phyloP scores from a whole-genome alignment of 2,329 filamentous ascomycete genomes.

The Drechslerella dactyloides region DNA sequence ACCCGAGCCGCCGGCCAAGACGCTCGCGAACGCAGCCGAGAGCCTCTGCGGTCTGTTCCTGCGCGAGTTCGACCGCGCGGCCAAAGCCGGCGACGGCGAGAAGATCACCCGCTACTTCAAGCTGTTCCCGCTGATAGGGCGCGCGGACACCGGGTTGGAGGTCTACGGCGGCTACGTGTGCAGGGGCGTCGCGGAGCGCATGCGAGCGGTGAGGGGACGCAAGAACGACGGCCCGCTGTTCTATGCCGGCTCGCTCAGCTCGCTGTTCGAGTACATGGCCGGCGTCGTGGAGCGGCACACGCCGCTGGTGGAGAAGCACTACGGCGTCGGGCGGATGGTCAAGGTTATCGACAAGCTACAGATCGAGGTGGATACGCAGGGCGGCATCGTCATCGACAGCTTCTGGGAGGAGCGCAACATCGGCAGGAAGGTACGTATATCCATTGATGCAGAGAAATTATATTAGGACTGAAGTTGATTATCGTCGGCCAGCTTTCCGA shows the following conservation, averaged over 20 bases:
- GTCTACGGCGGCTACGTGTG: slow-evolving; percentile 97
- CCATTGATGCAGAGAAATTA: not conserved
- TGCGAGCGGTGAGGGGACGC: slow-evolving; percentile 63
- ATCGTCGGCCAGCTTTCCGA: slow-evolving; percentile 69
- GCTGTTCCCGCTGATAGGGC: slow-evolving; percentile 89
- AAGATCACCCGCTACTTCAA: slow-evolving; percentile 98
- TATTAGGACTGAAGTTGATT: not conserved
- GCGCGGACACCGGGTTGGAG: slow-evolving; percentile 86
- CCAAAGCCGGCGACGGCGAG: slow-evolving; percentile 81
- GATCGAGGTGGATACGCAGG: slow-evolving; percentile 93
- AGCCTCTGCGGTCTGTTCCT: slow-evolving; percentile 89
- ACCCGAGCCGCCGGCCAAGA: slow-evolving; percentile 85
- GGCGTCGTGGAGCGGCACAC: slow-evolving; percentile 94
- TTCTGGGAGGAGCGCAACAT: slow-evolving; percentile 90
- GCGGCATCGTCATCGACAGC: slow-evolving; percentile 91
- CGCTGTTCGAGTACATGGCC: slow-evolving; percentile 95
- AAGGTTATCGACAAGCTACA: slow-evolving; percentile 91
- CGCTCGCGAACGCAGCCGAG: slow-evolving; percentile 84
- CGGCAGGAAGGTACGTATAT: slow-evolving; percentile 67
- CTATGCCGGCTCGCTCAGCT: slow-evolving; percentile 87
- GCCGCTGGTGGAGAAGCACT: slow-evolving; percentile 88
- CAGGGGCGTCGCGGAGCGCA: slow-evolving; percentile 85
- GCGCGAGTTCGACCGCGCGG: slow-evolving; percentile 92
- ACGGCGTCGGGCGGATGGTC: slow-evolving; percentile 90
- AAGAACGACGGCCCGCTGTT: slow-evolving; percentile 78